These are phyloP conservation scores for Rosa hybrid DNA, from an alignment of 331 rosid species.

Conservation along the genomic window DNA sequence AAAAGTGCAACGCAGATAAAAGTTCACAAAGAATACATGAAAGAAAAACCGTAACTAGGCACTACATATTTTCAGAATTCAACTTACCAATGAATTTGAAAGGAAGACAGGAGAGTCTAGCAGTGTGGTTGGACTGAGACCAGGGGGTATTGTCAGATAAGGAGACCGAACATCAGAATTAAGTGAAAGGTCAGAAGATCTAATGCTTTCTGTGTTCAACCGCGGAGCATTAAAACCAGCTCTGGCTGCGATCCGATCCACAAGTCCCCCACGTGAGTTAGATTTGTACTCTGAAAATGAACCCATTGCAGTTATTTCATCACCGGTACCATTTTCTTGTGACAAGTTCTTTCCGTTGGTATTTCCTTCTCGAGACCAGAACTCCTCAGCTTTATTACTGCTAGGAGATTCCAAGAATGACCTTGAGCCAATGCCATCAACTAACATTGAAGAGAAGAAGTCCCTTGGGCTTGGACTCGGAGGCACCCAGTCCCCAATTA, in stretches of 20 bases:
- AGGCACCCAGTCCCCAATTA: constrained; percentile 71
- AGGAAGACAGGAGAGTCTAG: constrained; percentile 94
- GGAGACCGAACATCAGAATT: constrained; percentile 67
- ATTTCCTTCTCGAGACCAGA: constrained; percentile 45
- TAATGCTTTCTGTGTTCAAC: constrained; percentile 82
- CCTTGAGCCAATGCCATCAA: constrained; percentile 55
- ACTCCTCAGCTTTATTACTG: constrained; percentile 44
- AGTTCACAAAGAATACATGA: not conserved
- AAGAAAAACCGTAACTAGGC: not conserved
- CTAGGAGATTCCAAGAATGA: constrained; percentile 41
- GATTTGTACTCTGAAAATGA: constrained; percentile 47
- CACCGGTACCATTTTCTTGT: constrained; percentile 39
- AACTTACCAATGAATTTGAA: constrained; percentile 78
- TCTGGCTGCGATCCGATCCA: constrained; percentile 88
- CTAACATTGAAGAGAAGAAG: constrained; percentile 63
- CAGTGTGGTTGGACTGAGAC: constrained; percentile 95
- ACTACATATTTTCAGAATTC: not conserved
- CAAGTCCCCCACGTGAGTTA: constrained; percentile 63
- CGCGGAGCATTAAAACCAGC: constrained; percentile 97
- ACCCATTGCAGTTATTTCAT: constrained; percentile 33
- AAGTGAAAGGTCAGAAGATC: constrained; percentile 67
- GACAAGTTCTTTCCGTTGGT: constrained; percentile 18
- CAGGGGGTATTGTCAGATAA: constrained; percentile 85
- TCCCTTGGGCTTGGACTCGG: constrained; percentile 77
- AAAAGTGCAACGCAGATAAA: not conserved